Base-by-base conservation (phyloP, 768 basidiomycete genomes). In the Boletus subcaerulescens region DNA sequence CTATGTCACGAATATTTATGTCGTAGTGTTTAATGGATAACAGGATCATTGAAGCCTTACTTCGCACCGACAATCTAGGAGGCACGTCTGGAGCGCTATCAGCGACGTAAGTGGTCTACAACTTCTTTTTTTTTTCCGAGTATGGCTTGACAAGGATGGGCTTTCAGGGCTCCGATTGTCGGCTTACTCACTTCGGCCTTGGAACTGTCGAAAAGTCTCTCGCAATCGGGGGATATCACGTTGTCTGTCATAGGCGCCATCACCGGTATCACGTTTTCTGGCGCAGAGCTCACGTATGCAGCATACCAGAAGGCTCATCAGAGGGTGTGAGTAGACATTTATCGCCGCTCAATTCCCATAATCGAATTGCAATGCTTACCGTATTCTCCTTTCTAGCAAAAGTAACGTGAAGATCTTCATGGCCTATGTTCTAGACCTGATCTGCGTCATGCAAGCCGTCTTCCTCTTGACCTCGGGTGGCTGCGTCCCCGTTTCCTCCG, bases 371-470 rank as follows among this genome's bases (percentile, higher is more conserved):
- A 10, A 11, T n/a, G 0, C 12, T 2, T 1, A 11, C 8, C 2
- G 33, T 12, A 26, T 38, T 24, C 12, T 4, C 12, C 3, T 24
- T 4, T 24, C 22, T 12, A 60, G 60, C 7, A 50, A 50, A 41
- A 47, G 20, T n/a, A 48, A 50, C 18, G 60, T 48, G 20, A 61
- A 53, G 22, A 22, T 58, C 17, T 26, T 61, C 32, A 61, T 61
- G 48, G 51, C 35, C n/a, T 61, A 53, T 36, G 53, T 57, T 18
- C 33, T 62, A 4, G 45, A 58, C 48, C 13, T 61, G 24, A 45
- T 58, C n/a, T 61, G 50, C 24, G 39, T 58, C 51, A 62, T 61
- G 55, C 60, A 62, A 24, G 33, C 22, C 13, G 5, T 58, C n/a
- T 61, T 48, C 22, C 20, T 57, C 33, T 5, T 62, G 18, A 31